Base-by-base conservation (phyloP, 73 alveolate species). In the Paramecium primaurelia region DNA sequence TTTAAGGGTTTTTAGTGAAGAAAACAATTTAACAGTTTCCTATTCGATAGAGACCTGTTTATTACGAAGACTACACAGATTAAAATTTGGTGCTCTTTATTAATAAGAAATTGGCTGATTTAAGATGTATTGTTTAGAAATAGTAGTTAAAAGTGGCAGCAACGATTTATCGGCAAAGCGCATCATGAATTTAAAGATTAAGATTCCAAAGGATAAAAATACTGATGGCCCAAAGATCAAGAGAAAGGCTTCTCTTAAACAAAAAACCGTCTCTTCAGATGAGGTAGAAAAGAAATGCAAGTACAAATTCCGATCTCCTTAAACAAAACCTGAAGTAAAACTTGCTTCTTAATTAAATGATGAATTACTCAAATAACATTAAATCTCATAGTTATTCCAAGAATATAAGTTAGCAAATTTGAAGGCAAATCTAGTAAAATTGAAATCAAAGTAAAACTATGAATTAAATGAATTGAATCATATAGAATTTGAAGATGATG, bases 81-180 rank as follows among this genome's bases (percentile, higher is more conserved):
- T 64, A 64, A 34, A 64, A 64, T n/a, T 26, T 64, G 20, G 51
- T 64, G 1, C 49, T 64, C 14, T 64, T 64, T 12, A 64, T 64
- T 11, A 64, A 64, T 64, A 64, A 26, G 84, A 64, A 64, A 64
- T 34, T 64, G 42, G 84, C 84, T 32, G 84, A 64, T 34, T 64
- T 64, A 34, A 20, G 84, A 64, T 64, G 84, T 64, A 64, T 54
- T 64, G 84, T 64, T 32, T 64, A 34, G 16, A 64, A 32, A 64
- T 64, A 64, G 42, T 64, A 64, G 84, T 64, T 64, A 32, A 64
- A 64, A 64, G 84, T 64, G 84, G 84, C 84, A 64, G 49, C 84
- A 64, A 64, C 28, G 84, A 64, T 28, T 7, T 64, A 64, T 64
- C 84, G 47, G 84, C 84, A 64, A 64, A 64, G 47, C 42, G 84